These are phyloP conservation scores for Aureoboletus auriporus DNA, from an alignment of 768 basidiomycete species.

Conservation along the genomic window DNA sequence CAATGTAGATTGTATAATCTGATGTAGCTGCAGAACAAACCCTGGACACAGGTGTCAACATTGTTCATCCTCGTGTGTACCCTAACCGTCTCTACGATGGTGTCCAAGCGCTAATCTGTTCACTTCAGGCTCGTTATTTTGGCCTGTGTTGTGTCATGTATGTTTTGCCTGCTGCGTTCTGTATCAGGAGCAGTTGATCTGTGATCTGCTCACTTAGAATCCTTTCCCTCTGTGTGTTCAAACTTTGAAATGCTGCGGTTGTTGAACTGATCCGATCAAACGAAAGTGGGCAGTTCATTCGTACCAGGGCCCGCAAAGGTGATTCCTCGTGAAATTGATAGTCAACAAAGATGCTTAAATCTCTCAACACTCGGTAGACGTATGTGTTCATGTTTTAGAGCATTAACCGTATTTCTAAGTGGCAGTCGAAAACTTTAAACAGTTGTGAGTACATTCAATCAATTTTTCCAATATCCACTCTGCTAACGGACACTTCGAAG, in stretches of 20 bases:
- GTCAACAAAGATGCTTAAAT: background rate
- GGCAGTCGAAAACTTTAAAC: background rate
- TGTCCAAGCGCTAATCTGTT: background rate
- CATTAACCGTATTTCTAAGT: background rate
- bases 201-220: background rate
- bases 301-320: background rate
- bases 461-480: background rate
- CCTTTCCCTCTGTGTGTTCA: background rate
- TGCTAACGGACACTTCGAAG: background rate
- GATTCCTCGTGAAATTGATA: background rate
- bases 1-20: background rate
- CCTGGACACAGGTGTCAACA: background rate
- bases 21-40: background rate
- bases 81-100: background rate
- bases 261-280: background rate
- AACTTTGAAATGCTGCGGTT: background rate
- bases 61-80: background rate
- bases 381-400: background rate
- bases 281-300: background rate
- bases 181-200: too few species aligned
- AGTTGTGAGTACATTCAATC: background rate
- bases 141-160: background rate
- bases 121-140: background rate
- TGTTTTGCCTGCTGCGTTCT: background rate
- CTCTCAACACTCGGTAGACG: background rate